Evolutionary conservation across 306 rosid genomes (phyloP).

Genomic region (Hippophae gyantsensis): DNA sequence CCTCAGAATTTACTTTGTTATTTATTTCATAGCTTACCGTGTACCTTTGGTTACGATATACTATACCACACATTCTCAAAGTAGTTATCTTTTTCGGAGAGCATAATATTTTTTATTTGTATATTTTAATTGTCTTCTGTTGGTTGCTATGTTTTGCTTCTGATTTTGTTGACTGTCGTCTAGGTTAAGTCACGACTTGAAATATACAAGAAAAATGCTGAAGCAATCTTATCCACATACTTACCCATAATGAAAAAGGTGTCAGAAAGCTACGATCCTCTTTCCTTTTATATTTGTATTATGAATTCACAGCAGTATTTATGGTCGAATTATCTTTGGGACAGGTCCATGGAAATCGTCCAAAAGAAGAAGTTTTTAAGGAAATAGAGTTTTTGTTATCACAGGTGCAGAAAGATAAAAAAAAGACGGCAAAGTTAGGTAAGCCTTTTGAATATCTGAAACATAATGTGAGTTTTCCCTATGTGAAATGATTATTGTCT

Average conservation of each 20-base stretch:
- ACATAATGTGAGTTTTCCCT: conserved; percentile 6
- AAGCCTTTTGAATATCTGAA: conserved; percentile 15
- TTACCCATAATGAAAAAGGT: conserved; percentile 63
- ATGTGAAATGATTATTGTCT: conserved; percentile 2
- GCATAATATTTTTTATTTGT: background rate
- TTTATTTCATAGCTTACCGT: too few relatives aligned
- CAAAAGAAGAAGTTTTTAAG: conserved; percentile 58
- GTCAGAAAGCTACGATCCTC: conserved; percentile 6
- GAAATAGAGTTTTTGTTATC: conserved; percentile 57
- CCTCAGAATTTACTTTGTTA: too few relatives aligned
- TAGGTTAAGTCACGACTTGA: conserved; percentile 77
- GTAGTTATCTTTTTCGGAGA: background rate
- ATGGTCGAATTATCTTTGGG: conserved; percentile 7
- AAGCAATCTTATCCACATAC: conserved; percentile 56
- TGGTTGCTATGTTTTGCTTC: conserved; percentile 7
- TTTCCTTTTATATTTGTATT: conserved; percentile 3
- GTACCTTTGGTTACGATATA: too few relatives aligned
- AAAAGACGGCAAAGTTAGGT: conserved; percentile 34
- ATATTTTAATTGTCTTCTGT: background rate
- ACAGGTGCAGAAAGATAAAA: conserved; percentile 44
- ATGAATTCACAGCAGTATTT: conserved; percentile 13
- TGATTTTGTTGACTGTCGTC: conserved; percentile 5
- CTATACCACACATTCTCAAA: background rate
- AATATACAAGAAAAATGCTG: conserved; percentile 73
- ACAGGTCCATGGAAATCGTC: conserved; percentile 72